Evolutionary conservation across 2,329 filamentous ascomycete genomes (phyloP).

Genomic region (Aureobasidium sp.): DNA sequence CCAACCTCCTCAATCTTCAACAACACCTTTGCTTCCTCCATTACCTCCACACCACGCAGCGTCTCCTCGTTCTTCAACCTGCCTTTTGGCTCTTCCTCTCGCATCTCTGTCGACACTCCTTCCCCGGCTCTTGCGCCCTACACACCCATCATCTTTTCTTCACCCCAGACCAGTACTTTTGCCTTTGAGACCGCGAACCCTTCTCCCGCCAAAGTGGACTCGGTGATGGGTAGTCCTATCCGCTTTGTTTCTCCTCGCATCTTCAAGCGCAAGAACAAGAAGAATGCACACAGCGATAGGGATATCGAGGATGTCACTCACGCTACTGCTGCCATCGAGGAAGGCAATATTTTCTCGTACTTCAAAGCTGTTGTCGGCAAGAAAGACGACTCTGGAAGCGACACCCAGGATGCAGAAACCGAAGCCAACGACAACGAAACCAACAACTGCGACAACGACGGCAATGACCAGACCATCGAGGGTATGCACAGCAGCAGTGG

Average conservation of each 20-base stretch:
- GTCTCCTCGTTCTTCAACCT: not conserved
- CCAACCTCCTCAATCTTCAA: not conserved
- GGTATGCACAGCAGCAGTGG: not conserved
- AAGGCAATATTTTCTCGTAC: not conserved
- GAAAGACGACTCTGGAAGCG: not conserved
- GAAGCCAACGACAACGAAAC: not conserved
- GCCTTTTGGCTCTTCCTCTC: not conserved
- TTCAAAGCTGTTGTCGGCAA: not conserved
- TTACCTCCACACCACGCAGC: not conserved
- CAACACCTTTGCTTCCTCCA: not conserved
- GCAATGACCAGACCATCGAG: not conserved
- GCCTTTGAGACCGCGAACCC: not conserved
- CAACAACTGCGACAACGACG: not conserved
- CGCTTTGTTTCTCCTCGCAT: not conserved
- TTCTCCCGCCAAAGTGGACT: not conserved
- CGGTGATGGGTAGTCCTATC: not conserved
- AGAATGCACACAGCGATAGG: not conserved
- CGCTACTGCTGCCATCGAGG: not conserved
- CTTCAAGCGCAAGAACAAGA: conserved; percentile 4
- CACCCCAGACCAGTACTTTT: not conserved
- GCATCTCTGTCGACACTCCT: not conserved
- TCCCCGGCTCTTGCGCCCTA: not conserved
- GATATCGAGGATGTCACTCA: not conserved
- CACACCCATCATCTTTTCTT: not conserved
- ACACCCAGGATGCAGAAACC: not conserved